Evolutionary conservation across 805 yeast species (phyloP).

Genomic region (Candida tammaniensis): DNA sequence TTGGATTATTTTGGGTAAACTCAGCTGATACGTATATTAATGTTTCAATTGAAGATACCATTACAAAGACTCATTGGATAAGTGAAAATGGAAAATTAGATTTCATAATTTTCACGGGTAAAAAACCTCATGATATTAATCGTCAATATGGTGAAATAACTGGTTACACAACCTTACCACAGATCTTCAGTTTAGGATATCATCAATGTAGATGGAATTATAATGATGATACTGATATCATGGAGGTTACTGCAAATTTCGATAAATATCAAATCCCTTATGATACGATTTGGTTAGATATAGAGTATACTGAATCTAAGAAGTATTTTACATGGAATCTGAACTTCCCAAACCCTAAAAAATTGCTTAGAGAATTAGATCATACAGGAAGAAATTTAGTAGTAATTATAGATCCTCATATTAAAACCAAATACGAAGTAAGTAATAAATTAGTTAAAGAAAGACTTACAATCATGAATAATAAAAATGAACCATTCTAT

Average conservation of each 20-base stretch:
- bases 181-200: slow-evolving; percentile 76
- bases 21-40: slow-evolving; percentile 92
- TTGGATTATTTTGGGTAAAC: slow-evolving; percentile 89
- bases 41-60: slow-evolving; percentile 26
- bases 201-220: slow-evolving; percentile 99
- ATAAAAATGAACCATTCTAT: slow-evolving; percentile 50
- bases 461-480: slow-evolving; percentile 44
- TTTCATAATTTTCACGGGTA: slow-evolving; percentile 62
- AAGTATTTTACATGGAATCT: slow-evolving; percentile 91
- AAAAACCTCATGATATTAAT: slow-evolving; percentile 54
- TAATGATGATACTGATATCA: slow-evolving; percentile 80
- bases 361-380: slow-evolving; percentile 64
- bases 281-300: slow-evolving; percentile 92
- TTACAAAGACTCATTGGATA: slow-evolving; percentile 78
- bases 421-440: slow-evolving; percentile 67
- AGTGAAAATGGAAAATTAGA: slow-evolving; percentile 88
- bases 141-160: slow-evolving; percentile 64
- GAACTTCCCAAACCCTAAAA: slow-evolving; percentile 72
- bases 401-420: slow-evolving; percentile 87
- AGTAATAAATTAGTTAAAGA: slow-evolving; percentile 49
- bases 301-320: slow-evolving; percentile 84
- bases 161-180: slow-evolving; percentile 75
- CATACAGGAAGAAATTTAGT: slow-evolving; percentile 78
- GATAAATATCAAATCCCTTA: slow-evolving; percentile 76
- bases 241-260: slow-evolving; percentile 65